Conservation (phyloP, 352 stramenopile genomes). For the Phytophthora aleatoria region DNA sequence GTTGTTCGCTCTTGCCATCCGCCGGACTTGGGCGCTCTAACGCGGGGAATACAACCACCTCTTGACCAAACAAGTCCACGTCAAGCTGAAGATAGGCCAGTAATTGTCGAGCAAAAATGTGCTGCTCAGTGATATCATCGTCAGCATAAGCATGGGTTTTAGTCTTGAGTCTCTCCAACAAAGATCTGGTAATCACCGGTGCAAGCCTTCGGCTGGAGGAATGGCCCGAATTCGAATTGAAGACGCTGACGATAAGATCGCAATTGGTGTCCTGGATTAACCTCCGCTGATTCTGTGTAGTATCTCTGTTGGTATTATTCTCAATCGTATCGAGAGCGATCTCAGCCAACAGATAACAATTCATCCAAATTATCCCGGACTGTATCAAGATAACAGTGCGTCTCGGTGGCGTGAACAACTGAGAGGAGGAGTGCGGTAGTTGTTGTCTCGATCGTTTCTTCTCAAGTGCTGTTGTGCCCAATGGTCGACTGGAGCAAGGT, state of each 20-base stretch:
- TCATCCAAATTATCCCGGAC: constrained; percentile 60
- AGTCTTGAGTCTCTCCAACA: constrained; percentile 15
- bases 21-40: constrained; percentile 33
- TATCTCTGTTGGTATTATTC: not conserved
- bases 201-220: constrained; percentile 32
- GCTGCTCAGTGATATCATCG: constrained; percentile 9
- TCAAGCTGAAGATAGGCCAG: constrained; percentile 53
- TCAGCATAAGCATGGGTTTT: not conserved
- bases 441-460: constrained; percentile 30
- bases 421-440: constrained; percentile 19
- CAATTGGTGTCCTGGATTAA: constrained; percentile 30
- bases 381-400: constrained; percentile 41
- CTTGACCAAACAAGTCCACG: constrained; percentile 56
- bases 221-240: constrained; percentile 49
- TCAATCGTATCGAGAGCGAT: constrained; percentile 29
- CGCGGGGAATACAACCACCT: constrained; percentile 57
- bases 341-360: constrained; percentile 51
- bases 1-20: not conserved
- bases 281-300: not conserved
- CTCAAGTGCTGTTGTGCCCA: constrained; percentile 17
- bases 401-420: constrained; percentile 15
- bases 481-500: constrained; percentile 15
- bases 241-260: constrained; percentile 41
- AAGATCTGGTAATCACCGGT: constrained; percentile 7
- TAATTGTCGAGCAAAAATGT: constrained; percentile 45